These are phyloP conservation scores for Stachybotrys chartarum DNA, from an alignment of 2,329 filamentous ascomycete genomes.

Conservation along the genomic window DNA sequence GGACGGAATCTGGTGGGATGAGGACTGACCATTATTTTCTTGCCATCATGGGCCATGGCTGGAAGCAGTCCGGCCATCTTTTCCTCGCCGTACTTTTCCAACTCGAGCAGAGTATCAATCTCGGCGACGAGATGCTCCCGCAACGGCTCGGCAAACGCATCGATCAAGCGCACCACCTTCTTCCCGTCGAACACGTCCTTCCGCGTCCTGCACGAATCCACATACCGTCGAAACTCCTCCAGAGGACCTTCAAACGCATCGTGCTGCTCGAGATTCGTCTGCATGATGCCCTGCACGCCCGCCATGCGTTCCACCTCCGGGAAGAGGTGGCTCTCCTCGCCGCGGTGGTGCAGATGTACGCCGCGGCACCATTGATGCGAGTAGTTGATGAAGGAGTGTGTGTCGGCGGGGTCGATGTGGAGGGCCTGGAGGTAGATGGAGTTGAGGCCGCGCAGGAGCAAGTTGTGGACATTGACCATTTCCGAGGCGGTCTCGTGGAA, in stretches of 20 bases:
- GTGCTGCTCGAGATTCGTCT: conserved; percentile 29
- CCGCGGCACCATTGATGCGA: conserved; percentile 16
- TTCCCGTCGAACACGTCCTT: neutral
- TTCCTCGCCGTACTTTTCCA: neutral
- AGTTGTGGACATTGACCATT: conserved; percentile 25
- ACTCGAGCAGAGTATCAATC: neutral
- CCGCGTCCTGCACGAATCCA: neutral
- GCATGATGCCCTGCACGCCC: conserved; percentile 25
- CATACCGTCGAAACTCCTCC: conserved; percentile 6
- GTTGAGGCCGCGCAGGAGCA: conserved; percentile 24
- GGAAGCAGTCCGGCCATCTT: neutral
- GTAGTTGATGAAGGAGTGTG: conserved; percentile 18
- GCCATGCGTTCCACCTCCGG: conserved; percentile 21
- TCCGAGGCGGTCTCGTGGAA: conserved; percentile 17
- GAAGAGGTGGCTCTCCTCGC: conserved; percentile 29
- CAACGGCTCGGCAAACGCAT: neutral
- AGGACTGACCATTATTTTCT: neutral
- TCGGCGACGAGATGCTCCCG: neutral
- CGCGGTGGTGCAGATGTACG: conserved; percentile 25
- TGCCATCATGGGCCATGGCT: neutral
- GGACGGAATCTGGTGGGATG: neutral
- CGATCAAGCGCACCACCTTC: neutral
- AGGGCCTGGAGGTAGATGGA: conserved; percentile 25
- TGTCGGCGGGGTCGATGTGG: conserved; percentile 20
- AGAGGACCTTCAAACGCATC: conserved; percentile 24